Conservation (phyloP, 2,329 filamentous ascomycete species). For the Purpureocillium takamizusanense region DNA sequence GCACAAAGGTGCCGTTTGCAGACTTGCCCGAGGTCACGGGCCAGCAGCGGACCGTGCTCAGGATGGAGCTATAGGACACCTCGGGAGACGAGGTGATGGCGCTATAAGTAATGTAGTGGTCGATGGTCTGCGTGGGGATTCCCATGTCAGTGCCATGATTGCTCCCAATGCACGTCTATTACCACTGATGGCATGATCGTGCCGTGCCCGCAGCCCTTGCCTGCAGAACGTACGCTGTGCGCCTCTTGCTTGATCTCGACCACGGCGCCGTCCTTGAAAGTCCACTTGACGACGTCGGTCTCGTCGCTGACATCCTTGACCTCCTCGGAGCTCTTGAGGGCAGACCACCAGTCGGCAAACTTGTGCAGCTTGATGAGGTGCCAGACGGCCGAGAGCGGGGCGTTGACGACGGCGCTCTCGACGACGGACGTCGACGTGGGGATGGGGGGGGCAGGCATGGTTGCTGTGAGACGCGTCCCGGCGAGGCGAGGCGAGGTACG, state of each 20-base stretch:
- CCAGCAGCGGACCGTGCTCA: conserved; percentile 58
- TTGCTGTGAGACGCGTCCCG: no score
- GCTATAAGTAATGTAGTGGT: conserved; percentile 68
- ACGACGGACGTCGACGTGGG: conserved; percentile 58
- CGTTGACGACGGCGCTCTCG: conserved; percentile 60
- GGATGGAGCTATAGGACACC: conserved; percentile 55
- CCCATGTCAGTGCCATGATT: not conserved
- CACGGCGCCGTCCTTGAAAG: conserved; percentile 59
- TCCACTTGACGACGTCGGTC: conserved; percentile 61
- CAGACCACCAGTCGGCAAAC: conserved; percentile 59
- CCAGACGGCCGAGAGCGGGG: conserved; percentile 59
- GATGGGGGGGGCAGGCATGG: conserved; percentile 26
- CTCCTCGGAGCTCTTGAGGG: conserved; percentile 51
- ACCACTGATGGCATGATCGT: no score
- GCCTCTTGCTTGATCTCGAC: conserved; percentile 70
- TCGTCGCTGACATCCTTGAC: conserved; percentile 56
- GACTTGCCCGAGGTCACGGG: conserved; percentile 57
- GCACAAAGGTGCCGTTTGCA: conserved; percentile 57
- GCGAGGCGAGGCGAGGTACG: no score
- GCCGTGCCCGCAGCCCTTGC: no score
- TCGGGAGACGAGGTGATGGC: conserved; percentile 59
- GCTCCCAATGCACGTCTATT: no score
- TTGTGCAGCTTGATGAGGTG: conserved; percentile 66
- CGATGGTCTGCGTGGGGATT: conserved; percentile 46
- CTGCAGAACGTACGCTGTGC: conserved; percentile 48